These are phyloP conservation scores for Garcileccinum viscosum DNA, from an alignment of 1,284 basidiomycete genomes.

Conservation along the genomic window DNA sequence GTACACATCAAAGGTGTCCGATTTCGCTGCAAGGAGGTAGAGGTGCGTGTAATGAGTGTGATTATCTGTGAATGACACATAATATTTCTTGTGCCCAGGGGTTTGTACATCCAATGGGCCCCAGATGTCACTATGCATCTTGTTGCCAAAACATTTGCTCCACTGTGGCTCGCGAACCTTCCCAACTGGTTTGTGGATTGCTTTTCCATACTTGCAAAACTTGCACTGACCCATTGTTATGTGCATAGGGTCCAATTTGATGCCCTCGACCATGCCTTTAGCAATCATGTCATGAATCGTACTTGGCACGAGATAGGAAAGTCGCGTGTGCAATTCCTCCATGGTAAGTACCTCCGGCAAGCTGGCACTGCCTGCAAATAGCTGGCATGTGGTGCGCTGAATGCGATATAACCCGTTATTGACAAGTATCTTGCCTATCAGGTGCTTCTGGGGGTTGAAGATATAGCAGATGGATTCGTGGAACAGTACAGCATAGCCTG, in stretches of 20 bases:
- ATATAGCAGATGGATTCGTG: too few species aligned
- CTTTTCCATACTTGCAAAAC: background rate
- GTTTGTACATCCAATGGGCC: too few species aligned
- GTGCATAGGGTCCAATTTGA: background rate
- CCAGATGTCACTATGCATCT: background rate
- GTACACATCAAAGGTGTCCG: too few species aligned
- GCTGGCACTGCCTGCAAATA: background rate
- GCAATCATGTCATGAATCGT: background rate
- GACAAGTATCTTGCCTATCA: too few species aligned
- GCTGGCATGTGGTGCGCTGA: background rate
- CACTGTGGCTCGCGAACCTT: background rate
- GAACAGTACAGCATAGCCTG: too few species aligned
- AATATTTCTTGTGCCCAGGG: too few species aligned
- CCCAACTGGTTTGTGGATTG: background rate
- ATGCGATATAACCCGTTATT: too few species aligned
- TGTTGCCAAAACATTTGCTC: background rate
- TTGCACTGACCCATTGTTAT: background rate
- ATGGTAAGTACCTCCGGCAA: conserved; percentile 6
- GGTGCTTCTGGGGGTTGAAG: too few species aligned
- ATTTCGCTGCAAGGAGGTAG: too few species aligned
- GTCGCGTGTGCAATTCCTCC: background rate
- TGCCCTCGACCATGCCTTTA: background rate
- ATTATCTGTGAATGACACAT: too few species aligned
- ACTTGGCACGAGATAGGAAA: background rate
- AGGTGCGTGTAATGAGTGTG: too few species aligned